Base-by-base conservation (phyloP, 768 basidiomycete species). In the Flagelloscypha sp. region DNA sequence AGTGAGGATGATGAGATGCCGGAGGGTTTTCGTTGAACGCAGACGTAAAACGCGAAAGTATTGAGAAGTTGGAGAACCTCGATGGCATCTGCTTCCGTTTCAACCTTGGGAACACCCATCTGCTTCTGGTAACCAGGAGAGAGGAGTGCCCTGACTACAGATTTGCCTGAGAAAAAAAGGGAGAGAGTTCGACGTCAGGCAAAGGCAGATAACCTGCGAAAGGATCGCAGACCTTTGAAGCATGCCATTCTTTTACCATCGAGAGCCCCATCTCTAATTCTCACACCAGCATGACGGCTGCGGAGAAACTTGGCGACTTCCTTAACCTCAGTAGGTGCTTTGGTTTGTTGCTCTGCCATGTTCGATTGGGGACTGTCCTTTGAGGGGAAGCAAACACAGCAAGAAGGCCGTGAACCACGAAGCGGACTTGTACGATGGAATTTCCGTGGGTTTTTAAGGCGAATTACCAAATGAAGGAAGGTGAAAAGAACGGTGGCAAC, bases 241-340 rank as follows among this genome's bases (percentile, higher is more conserved):
- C 84, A 84, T 54, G 84, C 82, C 22, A 79, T 60, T 13, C 83
- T 68, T 50, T 81, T 82, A 7, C 82, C 83, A 37, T 77, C 77
- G 49, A 83, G 61, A 4, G 79, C 70, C 7, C 82, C 82, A 10
- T 68, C 66, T 38, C 76, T 61, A 33, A 70, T 65, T 57, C 82
- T 82, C 44, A 82, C 74, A 3, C 76, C 79, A 12, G 75, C 61
- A 49, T 76, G 79, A 49, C 72, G 72, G 44, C 71, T 72, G 33
- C 82, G 66, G 25, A 84, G 63, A 46, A 73, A 84, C 44, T 74
- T 63, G 33, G 74, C 72, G 21, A 81, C 70, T 43, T 64, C 68
- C 38, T 70, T 70, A 27, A 74, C 48, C 22, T 79, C 70, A 33
- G 65, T 59, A 15, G 77, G 62, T 3, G 79, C 79, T 35, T 56